These are phyloP conservation scores for Leptomonas seymouri DNA, from an alignment of 208 protist genomes.

Conservation along the genomic window DNA sequence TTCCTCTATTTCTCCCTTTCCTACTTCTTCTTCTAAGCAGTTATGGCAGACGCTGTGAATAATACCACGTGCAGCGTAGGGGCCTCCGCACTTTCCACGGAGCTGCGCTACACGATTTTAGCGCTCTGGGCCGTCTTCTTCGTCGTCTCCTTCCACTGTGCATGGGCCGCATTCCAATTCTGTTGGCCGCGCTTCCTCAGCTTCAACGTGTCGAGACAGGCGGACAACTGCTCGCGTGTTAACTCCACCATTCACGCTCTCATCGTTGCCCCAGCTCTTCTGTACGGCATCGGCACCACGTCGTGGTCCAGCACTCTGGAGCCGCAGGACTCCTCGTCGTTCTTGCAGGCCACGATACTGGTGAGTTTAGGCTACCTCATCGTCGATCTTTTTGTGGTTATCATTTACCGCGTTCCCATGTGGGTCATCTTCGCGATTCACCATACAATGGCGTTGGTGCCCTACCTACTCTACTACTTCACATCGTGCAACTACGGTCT, in stretches of 20 bases:
- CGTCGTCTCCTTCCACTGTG: conserved; percentile 23
- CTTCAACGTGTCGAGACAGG: conserved; percentile 22
- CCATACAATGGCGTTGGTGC: conserved; percentile 45
- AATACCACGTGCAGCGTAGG: neutral
- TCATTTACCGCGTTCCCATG: conserved; percentile 36
- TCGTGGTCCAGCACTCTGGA: conserved; percentile 43
- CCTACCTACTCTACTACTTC: conserved; percentile 59
- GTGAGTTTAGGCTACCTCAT: conserved; percentile 57
- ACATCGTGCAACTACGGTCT: conserved; percentile 38
- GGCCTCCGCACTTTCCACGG: neutral
- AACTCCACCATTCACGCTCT: conserved; percentile 46
- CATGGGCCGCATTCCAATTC: conserved; percentile 32
- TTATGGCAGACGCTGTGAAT: neutral
- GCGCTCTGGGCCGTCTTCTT: conserved; percentile 38
- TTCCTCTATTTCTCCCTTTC: neutral
- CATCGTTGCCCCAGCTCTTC: conserved; percentile 40
- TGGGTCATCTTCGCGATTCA: conserved; percentile 46
- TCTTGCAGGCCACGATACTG: conserved; percentile 36
- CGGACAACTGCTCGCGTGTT: conserved; percentile 47
- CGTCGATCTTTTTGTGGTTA: conserved; percentile 35
- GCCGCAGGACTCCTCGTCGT: conserved; percentile 31
- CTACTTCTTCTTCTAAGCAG: neutral
- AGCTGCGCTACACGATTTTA: conserved; percentile 13
- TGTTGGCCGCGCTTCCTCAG: conserved; percentile 40
- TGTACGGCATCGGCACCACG: conserved; percentile 40